Percentiles rank a stretch among this genome's conserved stretches.
Evolutionary conservation across 768 basidiomycete genomes (phyloP).

Genomic region (Agrocybe praecox): DNA sequence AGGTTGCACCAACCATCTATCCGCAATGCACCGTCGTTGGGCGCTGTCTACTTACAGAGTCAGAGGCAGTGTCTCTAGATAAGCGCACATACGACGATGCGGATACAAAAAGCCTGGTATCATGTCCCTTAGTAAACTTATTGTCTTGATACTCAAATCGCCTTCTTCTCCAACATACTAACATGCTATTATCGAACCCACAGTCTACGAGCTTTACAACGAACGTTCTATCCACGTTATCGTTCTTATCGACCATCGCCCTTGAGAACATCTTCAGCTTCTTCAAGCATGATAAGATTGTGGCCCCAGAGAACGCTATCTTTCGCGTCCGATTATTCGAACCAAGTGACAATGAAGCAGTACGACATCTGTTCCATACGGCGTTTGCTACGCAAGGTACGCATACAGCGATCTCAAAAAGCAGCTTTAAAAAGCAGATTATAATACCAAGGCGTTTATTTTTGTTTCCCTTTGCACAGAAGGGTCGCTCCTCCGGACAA

Average conservation of each 20-base stretch:
- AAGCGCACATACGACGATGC: too few species aligned
- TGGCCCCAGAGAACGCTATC: not conserved
- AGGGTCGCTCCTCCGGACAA: not conserved
- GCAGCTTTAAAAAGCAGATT: too few species aligned
- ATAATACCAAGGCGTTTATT: not conserved
- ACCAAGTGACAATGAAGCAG: not conserved
- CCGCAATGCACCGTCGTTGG: too few species aligned
- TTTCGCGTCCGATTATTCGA: not conserved
- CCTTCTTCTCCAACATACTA: too few species aligned
- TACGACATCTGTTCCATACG: not conserved
- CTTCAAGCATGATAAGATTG: not conserved
- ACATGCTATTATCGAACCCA: too few species aligned
- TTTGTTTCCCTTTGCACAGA: not conserved
- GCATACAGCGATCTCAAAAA: not conserved
- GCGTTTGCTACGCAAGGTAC: not conserved
- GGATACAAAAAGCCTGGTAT: too few species aligned
- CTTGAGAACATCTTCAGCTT: not conserved
- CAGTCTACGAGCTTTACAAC: not conserved
- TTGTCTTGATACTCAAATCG: too few species aligned
- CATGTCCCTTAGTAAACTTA: too few species aligned
- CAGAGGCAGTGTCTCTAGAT: too few species aligned
- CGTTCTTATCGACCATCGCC: not conserved
- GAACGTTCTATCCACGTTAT: not conserved
- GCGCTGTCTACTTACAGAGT: too few species aligned
- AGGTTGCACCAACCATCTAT: too few species aligned